Evolutionary conservation across 768 basidiomycete genomes (phyloP).

Genomic region (Megacollybia marginata): DNA sequence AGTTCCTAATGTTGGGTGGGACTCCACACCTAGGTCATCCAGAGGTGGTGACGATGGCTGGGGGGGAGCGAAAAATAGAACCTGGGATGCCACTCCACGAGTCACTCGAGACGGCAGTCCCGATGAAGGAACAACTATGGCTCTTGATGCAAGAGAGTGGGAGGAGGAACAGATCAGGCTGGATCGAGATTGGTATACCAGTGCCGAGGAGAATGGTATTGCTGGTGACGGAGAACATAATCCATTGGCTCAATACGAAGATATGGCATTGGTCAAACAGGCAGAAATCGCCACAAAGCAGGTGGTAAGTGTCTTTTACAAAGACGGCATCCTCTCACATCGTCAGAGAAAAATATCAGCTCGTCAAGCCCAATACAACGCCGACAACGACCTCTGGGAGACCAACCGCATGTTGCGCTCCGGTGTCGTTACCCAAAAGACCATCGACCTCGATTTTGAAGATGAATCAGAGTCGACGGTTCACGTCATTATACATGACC

Average conservation of each 20-base stretch:
- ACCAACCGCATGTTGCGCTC: constrained; percentile 96
- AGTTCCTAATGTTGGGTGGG: constrained; percentile 91
- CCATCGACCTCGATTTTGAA: constrained; percentile 90
- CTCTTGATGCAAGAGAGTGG: constrained; percentile 83
- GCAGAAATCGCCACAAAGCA: constrained; percentile 73
- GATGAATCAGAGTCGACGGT: constrained; percentile 96
- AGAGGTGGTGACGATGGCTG: constrained; percentile 57
- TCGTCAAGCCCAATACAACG: constrained; percentile 96
- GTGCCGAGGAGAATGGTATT: constrained; percentile 80
- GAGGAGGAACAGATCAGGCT: constrained; percentile 91
- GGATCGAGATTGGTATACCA: constrained; percentile 95
- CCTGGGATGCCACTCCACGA: constrained; percentile 85
- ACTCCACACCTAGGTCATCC: constrained; percentile 72
- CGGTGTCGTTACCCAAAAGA: constrained; percentile 82
- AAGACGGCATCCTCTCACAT: not conserved
- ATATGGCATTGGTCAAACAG: constrained; percentile 60
- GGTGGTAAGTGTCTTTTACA: constrained; percentile 37
- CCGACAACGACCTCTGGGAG: constrained; percentile 98
- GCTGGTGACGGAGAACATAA: constrained; percentile 91
- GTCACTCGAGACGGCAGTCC: constrained; percentile 58
- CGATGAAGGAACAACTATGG: constrained; percentile 52
- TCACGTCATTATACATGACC: constrained; percentile 94
- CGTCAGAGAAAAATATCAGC: constrained; percentile 83
- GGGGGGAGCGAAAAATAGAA: constrained; percentile 47
- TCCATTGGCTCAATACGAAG: constrained; percentile 90